A percentile compares a stretch with the other conserved stretches of the same genome.
These are phyloP conservation scores for Picochlorum sp. DNA, from an alignment of 139 green algal species.

Conservation along the genomic window DNA sequence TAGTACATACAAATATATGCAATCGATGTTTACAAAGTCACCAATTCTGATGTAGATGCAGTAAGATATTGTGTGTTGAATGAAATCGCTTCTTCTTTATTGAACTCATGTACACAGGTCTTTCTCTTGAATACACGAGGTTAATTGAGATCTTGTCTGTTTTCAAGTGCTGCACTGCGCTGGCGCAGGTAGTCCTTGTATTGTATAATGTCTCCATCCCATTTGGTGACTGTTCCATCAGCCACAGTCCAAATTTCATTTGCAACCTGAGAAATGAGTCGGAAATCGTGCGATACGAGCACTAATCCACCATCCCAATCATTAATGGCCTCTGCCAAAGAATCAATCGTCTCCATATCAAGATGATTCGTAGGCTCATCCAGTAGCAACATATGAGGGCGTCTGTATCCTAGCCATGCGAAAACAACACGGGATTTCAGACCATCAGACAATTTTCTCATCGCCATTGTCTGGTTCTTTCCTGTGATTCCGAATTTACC, in stretches of 20 bases:
- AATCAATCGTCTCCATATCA: slow-evolving; percentile 95
- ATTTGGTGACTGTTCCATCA: slow-evolving; percentile 56
- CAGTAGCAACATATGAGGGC: slow-evolving; percentile 88
- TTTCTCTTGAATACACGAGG: not conserved
- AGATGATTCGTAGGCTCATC: slow-evolving; percentile 87
- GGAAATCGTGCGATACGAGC: slow-evolving; percentile 85
- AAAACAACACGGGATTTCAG: slow-evolving; percentile 87
- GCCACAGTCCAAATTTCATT: slow-evolving; percentile 93
- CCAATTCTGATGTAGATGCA: not conserved
- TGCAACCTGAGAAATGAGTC: slow-evolving; percentile 76
- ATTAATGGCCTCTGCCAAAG: slow-evolving; percentile 85
- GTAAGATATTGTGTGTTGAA: slow-evolving; percentile 1
- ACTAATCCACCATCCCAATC: slow-evolving; percentile 85
- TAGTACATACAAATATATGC: not conserved
- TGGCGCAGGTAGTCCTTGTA: slow-evolving; percentile 82
- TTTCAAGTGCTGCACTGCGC: slow-evolving; percentile 33
- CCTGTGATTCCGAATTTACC: slow-evolving; percentile 72
- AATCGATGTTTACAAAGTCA: not conserved
- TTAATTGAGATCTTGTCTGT: slow-evolving; percentile 2
- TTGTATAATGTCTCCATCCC: slow-evolving; percentile 71
- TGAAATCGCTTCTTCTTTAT: not conserved
- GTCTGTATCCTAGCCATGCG: slow-evolving; percentile 72
- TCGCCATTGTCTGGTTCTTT: slow-evolving; percentile 57
- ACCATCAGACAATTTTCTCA: slow-evolving; percentile 81
- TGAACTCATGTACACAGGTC: too few relatives aligned